phyloP scores from a whole-genome alignment of 495 filamentous ascomycete species.

The Aspergillus campestris region DNA sequence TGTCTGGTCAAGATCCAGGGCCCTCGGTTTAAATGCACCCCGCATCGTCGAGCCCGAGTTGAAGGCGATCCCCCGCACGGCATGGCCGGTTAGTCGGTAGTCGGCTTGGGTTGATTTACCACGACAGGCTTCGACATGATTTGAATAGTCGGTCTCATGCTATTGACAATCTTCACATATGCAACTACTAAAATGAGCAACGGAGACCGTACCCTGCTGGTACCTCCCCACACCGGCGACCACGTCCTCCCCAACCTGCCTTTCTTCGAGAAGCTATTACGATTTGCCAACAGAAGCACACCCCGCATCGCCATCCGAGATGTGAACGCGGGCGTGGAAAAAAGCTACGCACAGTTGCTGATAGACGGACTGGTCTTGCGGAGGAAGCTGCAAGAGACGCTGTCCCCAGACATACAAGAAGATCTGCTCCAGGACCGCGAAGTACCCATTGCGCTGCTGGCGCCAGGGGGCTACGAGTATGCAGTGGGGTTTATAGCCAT shows the following conservation, averaged over 20 bases:
- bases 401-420: constrained; percentile 6
- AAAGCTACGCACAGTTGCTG: constrained; percentile 13
- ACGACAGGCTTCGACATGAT: no score
- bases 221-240: constrained; percentile 23
- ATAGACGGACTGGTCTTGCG: constrained; percentile 11
- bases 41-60: no score
- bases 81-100: no score
- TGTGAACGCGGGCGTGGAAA: constrained; percentile 20
- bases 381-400: constrained; percentile 4
- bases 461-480: constrained; percentile 41
- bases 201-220: constrained; percentile 9
- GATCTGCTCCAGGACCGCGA: constrained; percentile 27
- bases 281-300: constrained; percentile 16
- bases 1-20: neutral
- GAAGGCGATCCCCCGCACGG: no score
- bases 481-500: constrained; percentile 37
- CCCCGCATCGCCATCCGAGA: constrained; percentile 18
- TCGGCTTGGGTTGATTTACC: no score
- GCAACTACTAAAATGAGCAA: constrained; percentile 2
- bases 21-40: neutral
- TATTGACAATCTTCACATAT: no score
- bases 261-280: constrained; percentile 22
- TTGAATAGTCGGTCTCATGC: no score
- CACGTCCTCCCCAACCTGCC: constrained; percentile 33
- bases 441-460: constrained; percentile 38